A percentile compares a stretch with the other conserved stretches of the same genome.
These are phyloP conservation scores for Penicillium lagena DNA, from an alignment of 495 filamentous ascomycete genomes.

Conservation along the genomic window DNA sequence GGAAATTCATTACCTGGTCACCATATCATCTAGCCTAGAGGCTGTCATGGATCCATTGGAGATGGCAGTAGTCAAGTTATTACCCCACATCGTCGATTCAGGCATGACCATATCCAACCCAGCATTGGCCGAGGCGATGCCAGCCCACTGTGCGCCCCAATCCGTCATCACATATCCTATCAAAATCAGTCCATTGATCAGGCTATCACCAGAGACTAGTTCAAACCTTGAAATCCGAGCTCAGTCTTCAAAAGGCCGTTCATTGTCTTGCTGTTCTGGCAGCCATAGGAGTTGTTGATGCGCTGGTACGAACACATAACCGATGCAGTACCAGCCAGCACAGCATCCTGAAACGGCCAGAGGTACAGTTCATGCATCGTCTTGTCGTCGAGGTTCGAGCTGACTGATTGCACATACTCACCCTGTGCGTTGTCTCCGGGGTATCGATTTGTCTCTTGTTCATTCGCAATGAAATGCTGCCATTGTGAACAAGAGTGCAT, in stretches of 20 bases:
- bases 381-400: constrained; percentile 56
- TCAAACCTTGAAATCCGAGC: constrained; percentile 37
- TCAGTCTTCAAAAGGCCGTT: constrained; percentile 54
- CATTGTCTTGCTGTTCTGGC: constrained; percentile 56
- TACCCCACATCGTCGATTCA: constrained; percentile 13
- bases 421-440: constrained; percentile 28
- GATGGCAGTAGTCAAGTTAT: constrained; percentile 16
- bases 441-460: constrained; percentile 52
- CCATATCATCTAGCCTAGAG: constrained; percentile 51
- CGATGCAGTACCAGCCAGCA: constrained; percentile 46
- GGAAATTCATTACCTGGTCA: constrained; percentile 38
- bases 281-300: constrained; percentile 58
- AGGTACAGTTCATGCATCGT: constrained; percentile 67
- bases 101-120: constrained; percentile 5
- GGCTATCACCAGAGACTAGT: too few relatives aligned
- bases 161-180: constrained; percentile 42
- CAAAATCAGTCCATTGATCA: too few relatives aligned
- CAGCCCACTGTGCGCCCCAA: constrained; percentile 47
- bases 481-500: constrained; percentile 19
- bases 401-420: constrained; percentile 40
- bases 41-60: constrained; percentile 36
- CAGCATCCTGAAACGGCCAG: constrained; percentile 61
- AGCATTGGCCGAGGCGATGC: constrained; percentile 14
- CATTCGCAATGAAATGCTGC: constrained; percentile 59
- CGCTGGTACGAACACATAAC: constrained; percentile 45